Evolutionary conservation across 2,329 filamentous ascomycete species (phyloP).

Genomic region (Neopestalotiopsis rosae): DNA sequence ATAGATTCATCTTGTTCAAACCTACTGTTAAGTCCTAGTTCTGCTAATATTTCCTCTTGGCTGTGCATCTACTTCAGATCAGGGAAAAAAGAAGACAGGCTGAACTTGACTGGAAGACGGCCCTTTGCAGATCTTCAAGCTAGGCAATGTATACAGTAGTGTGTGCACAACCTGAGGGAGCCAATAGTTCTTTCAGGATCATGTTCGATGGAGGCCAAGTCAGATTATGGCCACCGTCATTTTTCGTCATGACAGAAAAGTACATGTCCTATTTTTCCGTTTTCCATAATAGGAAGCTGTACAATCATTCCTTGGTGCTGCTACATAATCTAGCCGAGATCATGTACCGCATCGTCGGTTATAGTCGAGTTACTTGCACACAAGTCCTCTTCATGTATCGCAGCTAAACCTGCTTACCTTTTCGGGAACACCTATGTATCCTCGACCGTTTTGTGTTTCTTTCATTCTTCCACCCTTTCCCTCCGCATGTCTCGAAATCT

Average conservation of each 20-base stretch:
- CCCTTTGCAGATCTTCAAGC: too few relatives aligned
- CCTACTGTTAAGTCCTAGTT: too few relatives aligned
- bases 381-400: neutral
- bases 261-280: neutral
- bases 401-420: neutral
- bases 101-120: too few relatives aligned
- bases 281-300: neutral
- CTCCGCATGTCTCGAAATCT: neutral
- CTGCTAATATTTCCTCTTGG: too few relatives aligned
- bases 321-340: neutral
- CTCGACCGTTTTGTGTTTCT: neutral
- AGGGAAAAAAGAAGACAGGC: too few relatives aligned
- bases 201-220: neutral
- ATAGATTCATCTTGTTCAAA: too few relatives aligned
- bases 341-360: neutral
- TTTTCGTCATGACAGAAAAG: neutral
- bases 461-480: neutral
- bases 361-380: neutral
- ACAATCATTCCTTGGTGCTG: neutral
- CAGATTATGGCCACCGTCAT: neutral
- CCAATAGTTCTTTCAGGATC: neutral
- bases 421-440: neutral
- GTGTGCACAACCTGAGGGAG: neutral
- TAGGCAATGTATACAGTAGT: neutral
- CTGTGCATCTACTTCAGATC: too few relatives aligned